These are phyloP conservation scores for Triangularia setosa DNA, from an alignment of 2,329 filamentous ascomycete species.

Conservation along the genomic window DNA sequence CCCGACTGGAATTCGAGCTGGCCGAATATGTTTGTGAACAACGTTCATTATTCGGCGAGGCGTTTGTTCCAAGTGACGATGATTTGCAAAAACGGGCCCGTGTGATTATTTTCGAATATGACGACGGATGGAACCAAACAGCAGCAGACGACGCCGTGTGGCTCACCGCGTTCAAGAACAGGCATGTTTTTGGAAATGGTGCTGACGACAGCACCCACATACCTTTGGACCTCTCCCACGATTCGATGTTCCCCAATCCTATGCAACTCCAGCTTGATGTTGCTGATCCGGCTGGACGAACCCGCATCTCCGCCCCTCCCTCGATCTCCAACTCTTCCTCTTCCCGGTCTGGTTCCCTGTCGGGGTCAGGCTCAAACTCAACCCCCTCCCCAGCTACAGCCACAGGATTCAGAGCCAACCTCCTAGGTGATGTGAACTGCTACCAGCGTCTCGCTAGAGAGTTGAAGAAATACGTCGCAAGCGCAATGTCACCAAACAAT, in stretches of 20 bases:
- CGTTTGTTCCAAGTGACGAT: conserved; percentile 42
- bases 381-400: not conserved
- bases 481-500: conserved; percentile 56
- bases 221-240: conserved; percentile 11
- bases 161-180: conserved; percentile 49
- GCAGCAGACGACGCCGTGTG: conserved; percentile 54
- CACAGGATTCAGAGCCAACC: conserved; percentile 24
- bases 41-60: conserved; percentile 40
- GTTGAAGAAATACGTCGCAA: conserved; percentile 48
- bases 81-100: conserved; percentile 55
- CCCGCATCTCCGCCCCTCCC: not conserved
- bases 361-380: conserved; percentile 10
- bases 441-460: conserved; percentile 53
- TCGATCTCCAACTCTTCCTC: not conserved
- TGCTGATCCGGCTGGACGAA: not conserved
- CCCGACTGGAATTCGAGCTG: conserved; percentile 53
- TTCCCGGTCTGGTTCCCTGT: not conserved
- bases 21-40: conserved; percentile 48
- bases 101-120: conserved; percentile 58
- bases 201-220: conserved; percentile 22
- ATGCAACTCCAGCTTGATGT: not conserved
- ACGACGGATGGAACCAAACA: conserved; percentile 63
- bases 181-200: conserved; percentile 34
- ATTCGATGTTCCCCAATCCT: not conserved
- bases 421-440: conserved; percentile 59